phyloP scores from a whole-genome alignment of 169 alveolate genomes.

The Perkinsus chesapeaki region DNA sequence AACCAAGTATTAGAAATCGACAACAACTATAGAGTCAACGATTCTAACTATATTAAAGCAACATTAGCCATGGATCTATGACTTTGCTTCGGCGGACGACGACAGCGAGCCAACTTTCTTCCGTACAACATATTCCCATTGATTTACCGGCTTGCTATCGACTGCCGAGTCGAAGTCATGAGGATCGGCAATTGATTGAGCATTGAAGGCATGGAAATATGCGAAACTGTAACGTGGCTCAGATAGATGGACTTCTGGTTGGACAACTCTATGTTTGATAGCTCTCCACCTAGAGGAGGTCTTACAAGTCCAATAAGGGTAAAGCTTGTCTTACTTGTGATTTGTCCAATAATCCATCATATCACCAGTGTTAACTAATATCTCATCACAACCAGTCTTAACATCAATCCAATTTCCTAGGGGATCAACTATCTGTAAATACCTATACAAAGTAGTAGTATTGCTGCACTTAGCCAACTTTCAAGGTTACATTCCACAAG shows the following conservation, averaged over 20 bases:
- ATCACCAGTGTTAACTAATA: neutral
- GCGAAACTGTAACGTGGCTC: neutral
- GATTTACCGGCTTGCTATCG: neutral
- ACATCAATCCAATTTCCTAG: neutral
- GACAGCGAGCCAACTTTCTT: neutral
- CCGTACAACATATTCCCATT: neutral
- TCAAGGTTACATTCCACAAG: neutral
- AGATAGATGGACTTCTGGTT: neutral
- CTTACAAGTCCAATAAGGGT: neutral
- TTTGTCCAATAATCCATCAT: neutral
- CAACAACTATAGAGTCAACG: too few species aligned
- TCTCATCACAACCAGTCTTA: neutral
- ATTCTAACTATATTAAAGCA: too few species aligned
- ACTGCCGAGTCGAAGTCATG: neutral
- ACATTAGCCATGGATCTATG: too few species aligned
- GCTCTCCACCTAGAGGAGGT: slow-evolving; percentile 1
- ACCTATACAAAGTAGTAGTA: neutral
- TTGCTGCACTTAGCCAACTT: neutral
- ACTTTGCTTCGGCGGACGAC: too few species aligned
- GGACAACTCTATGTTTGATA: neutral
- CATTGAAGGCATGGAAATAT: neutral
- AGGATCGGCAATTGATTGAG: neutral
- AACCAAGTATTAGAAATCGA: too few species aligned
- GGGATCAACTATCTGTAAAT: neutral
- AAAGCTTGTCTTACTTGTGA: neutral